These are phyloP conservation scores for Backusella macrospora DNA, from an alignment of 192 early-diverging fungal genomes.

Conservation along the genomic window DNA sequence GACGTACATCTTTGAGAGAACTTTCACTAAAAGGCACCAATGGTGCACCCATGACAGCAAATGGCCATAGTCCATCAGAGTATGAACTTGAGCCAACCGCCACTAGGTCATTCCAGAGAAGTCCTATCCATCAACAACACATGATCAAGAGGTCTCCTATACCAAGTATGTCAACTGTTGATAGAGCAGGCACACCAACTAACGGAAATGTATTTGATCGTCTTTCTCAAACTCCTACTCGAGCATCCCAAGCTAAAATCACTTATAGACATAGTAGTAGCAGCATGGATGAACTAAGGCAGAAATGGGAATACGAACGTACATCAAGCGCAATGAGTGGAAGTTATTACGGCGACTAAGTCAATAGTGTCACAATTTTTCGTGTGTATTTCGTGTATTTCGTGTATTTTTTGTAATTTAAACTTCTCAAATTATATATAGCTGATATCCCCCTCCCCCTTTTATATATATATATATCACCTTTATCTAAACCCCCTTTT, in stretches of 20 bases:
- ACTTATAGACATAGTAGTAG: constrained; percentile 39
- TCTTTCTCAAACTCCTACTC: constrained; percentile 36
- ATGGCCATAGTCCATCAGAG: not conserved
- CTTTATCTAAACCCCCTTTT: too few species aligned
- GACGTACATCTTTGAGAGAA: constrained; percentile 39
- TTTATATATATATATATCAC: not conserved
- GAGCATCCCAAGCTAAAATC: constrained; percentile 40
- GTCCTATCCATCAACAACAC: constrained; percentile 7
- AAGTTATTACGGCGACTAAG: constrained; percentile 22
- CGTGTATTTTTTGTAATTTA: constrained; percentile 18
- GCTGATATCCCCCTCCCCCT: not conserved
- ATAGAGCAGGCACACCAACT: constrained; percentile 19
- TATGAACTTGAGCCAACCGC: constrained; percentile 4
- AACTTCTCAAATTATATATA: constrained; percentile 12
- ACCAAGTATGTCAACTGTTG: not conserved
- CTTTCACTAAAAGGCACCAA: constrained; percentile 27
- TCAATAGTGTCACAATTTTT: not conserved
- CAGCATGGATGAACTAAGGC: constrained; percentile 39
- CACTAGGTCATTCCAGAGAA: constrained; percentile 22
- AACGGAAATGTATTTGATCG: constrained; percentile 39
- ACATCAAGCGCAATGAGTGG: constrained; percentile 28
- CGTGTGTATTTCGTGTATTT: not conserved
- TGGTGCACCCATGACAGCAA: constrained; percentile 11
- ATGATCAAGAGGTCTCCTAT: constrained; percentile 14
- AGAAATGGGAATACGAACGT: constrained; percentile 29